Evolutionary conservation across 202 grass and related monocot species (phyloP), one percentile per base, ranked within the genome.

Genomic region (Bolboschoenoplectus hybrid): DNA sequence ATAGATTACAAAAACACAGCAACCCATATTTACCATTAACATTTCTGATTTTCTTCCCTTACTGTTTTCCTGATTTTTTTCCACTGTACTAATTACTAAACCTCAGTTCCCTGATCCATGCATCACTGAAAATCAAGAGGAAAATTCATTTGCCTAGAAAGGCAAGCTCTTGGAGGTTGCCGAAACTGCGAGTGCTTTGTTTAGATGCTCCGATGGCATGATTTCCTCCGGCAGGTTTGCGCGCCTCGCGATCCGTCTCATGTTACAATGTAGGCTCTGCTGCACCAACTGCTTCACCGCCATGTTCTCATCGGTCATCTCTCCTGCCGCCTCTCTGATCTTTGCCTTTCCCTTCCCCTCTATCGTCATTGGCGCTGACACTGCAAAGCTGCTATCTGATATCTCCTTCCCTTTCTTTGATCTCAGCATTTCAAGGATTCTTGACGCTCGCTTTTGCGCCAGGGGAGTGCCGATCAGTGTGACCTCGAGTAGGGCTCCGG

Each of bases 241-340:
- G 4, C 97, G 90, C 1, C 90, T 88, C 6, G 91, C 93, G 85
- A 97, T 97, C 16, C 92, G 90, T 16, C 90, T 85, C 97, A 99
- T 91, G 88, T 99, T 99, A 82, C 88, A 94, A 81, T 97, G 97
- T 7, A 99, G 87, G 73, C 97, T 99, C 91, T 99, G 97, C 82
- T 91, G 97, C 46, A 99, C 97, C 80, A 99, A 86, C 50, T 94
- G 91, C 88, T 85, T 87, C 62, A 99, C 93, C 5, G 93, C 97
- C 68, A 84, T 90, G 85, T 90, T 94, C 88, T 99, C 97, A 17
- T 88, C 84, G 81, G 90, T 99, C 82, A 99, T 92, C 5, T 85
- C 94, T 69, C 35, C 74, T 2, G 57, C 34, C 4, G n/a, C 47
- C 13, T 58, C 80, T 34, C n/a, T 45, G n/a, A 36, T 47, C 61